A percentile compares a stretch with the other conserved stretches of the same genome.
Evolutionary conservation across 208 protist genomes (phyloP).

Genomic region (Acanthamoeba sp.): DNA sequence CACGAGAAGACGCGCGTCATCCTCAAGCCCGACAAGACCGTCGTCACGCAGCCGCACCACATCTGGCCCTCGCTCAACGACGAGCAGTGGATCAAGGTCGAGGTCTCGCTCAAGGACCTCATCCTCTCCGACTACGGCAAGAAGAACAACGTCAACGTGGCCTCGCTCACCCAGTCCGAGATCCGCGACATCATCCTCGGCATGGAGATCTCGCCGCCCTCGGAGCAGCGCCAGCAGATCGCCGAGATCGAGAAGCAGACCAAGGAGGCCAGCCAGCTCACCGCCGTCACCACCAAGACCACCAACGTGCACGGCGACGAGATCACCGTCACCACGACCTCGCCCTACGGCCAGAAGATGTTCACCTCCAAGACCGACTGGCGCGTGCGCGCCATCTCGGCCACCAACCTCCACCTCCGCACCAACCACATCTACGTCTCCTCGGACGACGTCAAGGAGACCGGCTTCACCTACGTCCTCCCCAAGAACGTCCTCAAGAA

Average conservation of each 20-base stretch:
- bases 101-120: constrained; percentile 99
- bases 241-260: constrained; percentile 98
- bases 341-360: constrained; percentile 93
- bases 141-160: constrained; percentile 99
- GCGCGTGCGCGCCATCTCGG: constrained; percentile 94
- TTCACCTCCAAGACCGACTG: constrained; percentile 95
- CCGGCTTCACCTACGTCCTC: constrained; percentile 95
- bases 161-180: constrained; percentile 99
- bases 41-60: constrained; percentile 97
- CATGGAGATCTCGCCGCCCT: constrained; percentile 98
- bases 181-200: constrained; percentile 99
- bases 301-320: constrained; percentile 95
- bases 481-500: constrained; percentile 97
- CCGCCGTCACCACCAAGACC: constrained; percentile 91
- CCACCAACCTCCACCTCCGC: constrained; percentile 95
- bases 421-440: constrained; percentile 97
- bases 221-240: constrained; percentile 98
- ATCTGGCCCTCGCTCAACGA: constrained; percentile 99
- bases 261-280: constrained; percentile 91
- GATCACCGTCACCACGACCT: constrained; percentile 94
- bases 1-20: constrained; percentile 96
- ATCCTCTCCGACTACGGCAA: constrained; percentile 99
- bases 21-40: constrained; percentile 97
- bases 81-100: constrained; percentile 99
- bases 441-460: constrained; percentile 92